These are phyloP conservation scores for Catharanthus roseus DNA, from an alignment of 257 asterid species.

Conservation along the genomic window DNA sequence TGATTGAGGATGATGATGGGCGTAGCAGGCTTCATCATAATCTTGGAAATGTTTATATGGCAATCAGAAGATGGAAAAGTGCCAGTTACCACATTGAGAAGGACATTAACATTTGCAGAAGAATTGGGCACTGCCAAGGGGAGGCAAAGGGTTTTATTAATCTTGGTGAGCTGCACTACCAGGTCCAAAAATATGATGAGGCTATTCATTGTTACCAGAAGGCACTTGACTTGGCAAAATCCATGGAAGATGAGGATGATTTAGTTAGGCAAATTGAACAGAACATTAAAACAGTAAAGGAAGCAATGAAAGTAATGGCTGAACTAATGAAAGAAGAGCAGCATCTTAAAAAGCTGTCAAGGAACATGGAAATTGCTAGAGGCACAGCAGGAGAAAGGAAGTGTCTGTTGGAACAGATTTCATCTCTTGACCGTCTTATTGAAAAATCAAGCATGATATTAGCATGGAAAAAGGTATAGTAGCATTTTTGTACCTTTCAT, in stretches of 20 bases:
- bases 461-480: conserved; percentile 64
- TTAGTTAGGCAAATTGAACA: conserved; percentile 50
- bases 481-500: not conserved
- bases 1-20: conserved; percentile 55
- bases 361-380: conserved; percentile 52
- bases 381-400: conserved; percentile 68
- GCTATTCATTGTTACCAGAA: conserved; percentile 69
- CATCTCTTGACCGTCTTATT: conserved; percentile 59
- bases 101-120: conserved; percentile 65
- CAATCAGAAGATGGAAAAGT: conserved; percentile 67
- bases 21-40: conserved; percentile 98
- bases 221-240: conserved; percentile 72
- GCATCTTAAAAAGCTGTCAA: conserved; percentile 65
- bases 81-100: conserved; percentile 65
- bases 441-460: conserved; percentile 68
- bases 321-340: conserved; percentile 70
- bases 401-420: conserved; percentile 58
- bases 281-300: conserved; percentile 56
- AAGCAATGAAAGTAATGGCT: conserved; percentile 55
- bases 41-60: conserved; percentile 78
- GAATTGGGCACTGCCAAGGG: conserved; percentile 79
- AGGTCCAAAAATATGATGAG: conserved; percentile 58
- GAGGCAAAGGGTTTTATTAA: conserved; percentile 92
- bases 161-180: conserved; percentile 78
- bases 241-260: conserved; percentile 84